These are phyloP conservation scores for Ascochyta pisi DNA, from an alignment of 2,329 filamentous ascomycete genomes.

Conservation along the genomic window DNA sequence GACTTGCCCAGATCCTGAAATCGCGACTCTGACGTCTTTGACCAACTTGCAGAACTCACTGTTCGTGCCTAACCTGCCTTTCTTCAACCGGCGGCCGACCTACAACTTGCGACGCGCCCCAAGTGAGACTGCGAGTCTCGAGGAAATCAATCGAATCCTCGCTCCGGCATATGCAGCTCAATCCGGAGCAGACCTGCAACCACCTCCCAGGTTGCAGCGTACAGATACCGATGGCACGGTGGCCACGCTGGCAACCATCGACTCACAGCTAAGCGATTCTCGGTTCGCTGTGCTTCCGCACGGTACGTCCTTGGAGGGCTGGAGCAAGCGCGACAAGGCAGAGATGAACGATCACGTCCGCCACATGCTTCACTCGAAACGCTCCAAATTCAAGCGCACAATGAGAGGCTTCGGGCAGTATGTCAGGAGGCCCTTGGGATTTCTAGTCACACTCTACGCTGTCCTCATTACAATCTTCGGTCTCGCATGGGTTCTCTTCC, in stretches of 20 bases:
- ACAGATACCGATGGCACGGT: slow-evolving; percentile 35
- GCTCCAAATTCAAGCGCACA: slow-evolving; percentile 78
- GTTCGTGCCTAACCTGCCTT: slow-evolving; percentile 83
- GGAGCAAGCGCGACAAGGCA: slow-evolving; percentile 75
- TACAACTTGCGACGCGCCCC: slow-evolving; percentile 70
- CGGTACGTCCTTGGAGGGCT: slow-evolving; percentile 73
- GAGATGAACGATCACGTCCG: slow-evolving; percentile 86
- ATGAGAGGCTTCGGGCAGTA: slow-evolving; percentile 85
- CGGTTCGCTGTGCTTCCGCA: slow-evolving; percentile 83
- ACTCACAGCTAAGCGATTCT: slow-evolving; percentile 70
- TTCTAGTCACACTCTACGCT: slow-evolving; percentile 84
- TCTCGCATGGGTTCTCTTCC: slow-evolving; percentile 86
- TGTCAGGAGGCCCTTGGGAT: slow-evolving; percentile 75
- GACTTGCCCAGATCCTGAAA: slow-evolving; percentile 72
- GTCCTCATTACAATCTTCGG: slow-evolving; percentile 84
- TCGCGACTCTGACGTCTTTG: slow-evolving; percentile 80
- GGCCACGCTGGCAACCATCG: slow-evolving; percentile 64
- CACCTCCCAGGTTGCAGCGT: slow-evolving; percentile 30
- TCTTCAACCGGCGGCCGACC: slow-evolving; percentile 78
- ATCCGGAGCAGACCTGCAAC: slow-evolving; percentile 22
- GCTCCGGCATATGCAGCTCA: slow-evolving; percentile 29
- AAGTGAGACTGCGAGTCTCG: slow-evolving; percentile 43
- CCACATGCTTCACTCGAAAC: slow-evolving; percentile 83
- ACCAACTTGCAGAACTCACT: slow-evolving; percentile 92
- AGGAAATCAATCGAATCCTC: slow-evolving; percentile 39